Evolutionary conservation across 2,329 filamentous ascomycete species (phyloP), one percentile per base, ranked within the genome.

Genomic region (Fusarium burgessii): DNA sequence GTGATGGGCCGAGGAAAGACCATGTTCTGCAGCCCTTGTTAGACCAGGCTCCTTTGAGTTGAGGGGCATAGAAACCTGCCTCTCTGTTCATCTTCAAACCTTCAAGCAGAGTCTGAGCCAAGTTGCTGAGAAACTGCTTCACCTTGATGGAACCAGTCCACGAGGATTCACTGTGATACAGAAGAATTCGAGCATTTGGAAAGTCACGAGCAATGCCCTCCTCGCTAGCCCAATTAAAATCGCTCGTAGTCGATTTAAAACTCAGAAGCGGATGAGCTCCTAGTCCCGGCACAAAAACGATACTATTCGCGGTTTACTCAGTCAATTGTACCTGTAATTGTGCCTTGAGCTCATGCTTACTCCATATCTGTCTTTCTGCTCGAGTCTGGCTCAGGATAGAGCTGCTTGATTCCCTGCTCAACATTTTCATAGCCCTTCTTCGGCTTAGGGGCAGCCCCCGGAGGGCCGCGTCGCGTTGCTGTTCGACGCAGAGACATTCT

Each of bases 141-240:
- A 84, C 81, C 52, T 82, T 82, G 33, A 83, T 73, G 7, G 77
- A 60, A 2, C 82, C 82, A 4, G 68, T 75, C 82, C 82, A 84
- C 40, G 79, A 79, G 10, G 82, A 84, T 51, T 83, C 79, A 41
- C 82, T 83, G 68, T 80, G 81, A 50, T 82, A 84, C 4, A 84
- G 68, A 18, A 84, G 74, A 14, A 84, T 72, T 5, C 82, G 75
- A 5, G 82, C 80, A 33, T 76, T 79, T 1, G 80, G 82, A 51
- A 84, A 84, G 56, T 83, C 82, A 54, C 78, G 77, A 11, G 75
- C 72, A 5, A 84, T 66, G 4, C 64, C 64, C 14, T 73, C 60
- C 23, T 79, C 71, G 9, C 74, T 81, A 1, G 78, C 78, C 82
- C 82, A 84, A 68, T 83, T 84, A 52, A 83, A 84, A 15, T 76